Conservation (phyloP, 495 filamentous ascomycete genomes). For the Evansstolkia leycettana region DNA sequence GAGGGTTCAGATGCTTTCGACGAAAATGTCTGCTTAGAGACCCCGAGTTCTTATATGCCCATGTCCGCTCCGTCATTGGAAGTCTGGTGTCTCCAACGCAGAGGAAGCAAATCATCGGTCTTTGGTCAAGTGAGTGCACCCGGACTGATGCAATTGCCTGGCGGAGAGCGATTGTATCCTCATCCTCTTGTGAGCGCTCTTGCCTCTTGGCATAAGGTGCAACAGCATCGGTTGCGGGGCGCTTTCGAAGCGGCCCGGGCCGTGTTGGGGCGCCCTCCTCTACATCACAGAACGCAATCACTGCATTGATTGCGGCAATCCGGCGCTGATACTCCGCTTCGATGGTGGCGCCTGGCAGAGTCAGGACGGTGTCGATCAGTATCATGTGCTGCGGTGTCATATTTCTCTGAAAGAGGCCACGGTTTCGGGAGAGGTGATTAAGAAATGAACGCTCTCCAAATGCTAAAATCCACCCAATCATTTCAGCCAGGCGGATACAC, state of each 20-base stretch:
- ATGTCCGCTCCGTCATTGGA: constrained; percentile 13
- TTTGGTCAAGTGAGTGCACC: constrained; percentile 16
- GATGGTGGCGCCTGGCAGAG: constrained; percentile 15
- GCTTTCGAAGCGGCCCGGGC: constrained; percentile 11
- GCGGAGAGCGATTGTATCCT: constrained; percentile 13
- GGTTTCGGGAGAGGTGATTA: no score
- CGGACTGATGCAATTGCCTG: constrained; percentile 16
- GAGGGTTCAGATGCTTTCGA: constrained; percentile 22
- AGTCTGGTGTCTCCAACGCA: constrained; percentile 22
- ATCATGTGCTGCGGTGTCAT: constrained; percentile 14
- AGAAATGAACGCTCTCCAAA: no score
- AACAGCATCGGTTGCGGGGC: constrained; percentile 7
- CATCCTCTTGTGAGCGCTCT: constrained; percentile 6
- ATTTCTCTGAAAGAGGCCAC: no score
- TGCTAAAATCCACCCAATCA: no score
- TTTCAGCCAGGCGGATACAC: no score
- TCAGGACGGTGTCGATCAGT: constrained; percentile 20
- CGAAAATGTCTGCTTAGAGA: constrained; percentile 31
- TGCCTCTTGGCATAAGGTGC: constrained; percentile 6
- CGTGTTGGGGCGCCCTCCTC: constrained; percentile 17
- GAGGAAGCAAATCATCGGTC: constrained; percentile 26
- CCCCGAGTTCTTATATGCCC: constrained; percentile 17
- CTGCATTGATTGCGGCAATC: constrained; percentile 20
- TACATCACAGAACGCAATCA: constrained; percentile 21
- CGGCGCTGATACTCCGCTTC: constrained; percentile 19